A percentile compares a stretch with the other conserved stretches of the same genome.
These are phyloP conservation scores for Jatropha podagrica DNA, from an alignment of 441 rosid species.

Conservation along the genomic window DNA sequence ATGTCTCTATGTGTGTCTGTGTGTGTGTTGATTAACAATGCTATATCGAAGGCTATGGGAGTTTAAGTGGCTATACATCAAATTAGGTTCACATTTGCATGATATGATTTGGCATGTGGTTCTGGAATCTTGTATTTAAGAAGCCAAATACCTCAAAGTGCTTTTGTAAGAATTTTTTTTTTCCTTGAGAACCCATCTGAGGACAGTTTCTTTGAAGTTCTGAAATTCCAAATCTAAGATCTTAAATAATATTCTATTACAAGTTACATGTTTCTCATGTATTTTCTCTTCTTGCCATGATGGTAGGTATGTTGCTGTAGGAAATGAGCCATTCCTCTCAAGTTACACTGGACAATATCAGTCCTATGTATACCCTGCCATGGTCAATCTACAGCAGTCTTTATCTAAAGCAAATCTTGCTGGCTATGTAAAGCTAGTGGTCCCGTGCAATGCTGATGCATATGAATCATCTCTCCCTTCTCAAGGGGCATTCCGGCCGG, in stretches of 20 bases:
- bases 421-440: conserved; percentile 72
- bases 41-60: not conserved
- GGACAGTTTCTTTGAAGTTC: not conserved
- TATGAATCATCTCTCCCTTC: conserved; percentile 80
- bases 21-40: not conserved
- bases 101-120: not conserved
- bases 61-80: not conserved
- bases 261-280: conserved; percentile 7
- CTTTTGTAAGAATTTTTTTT: not conserved
- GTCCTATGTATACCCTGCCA: conserved; percentile 74
- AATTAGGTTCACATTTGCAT: not conserved
- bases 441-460: conserved; percentile 97
- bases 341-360: conserved; percentile 69
- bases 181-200: not conserved
- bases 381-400: conserved; percentile 78
- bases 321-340: conserved; percentile 89
- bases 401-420: conserved; percentile 80
- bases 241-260: not conserved
- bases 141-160: not conserved
- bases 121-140: not conserved
- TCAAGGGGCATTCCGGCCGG: conserved; percentile 85
- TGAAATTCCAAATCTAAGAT: not conserved
- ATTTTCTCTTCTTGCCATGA: conserved; percentile 16
- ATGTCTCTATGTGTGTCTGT: not conserved
- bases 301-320: conserved; percentile 80